A percentile compares a stretch with the other conserved stretches of the same genome.
phyloP scores from a whole-genome alignment of 2,329 filamentous ascomycete genomes.

The Fusarium sp. region DNA sequence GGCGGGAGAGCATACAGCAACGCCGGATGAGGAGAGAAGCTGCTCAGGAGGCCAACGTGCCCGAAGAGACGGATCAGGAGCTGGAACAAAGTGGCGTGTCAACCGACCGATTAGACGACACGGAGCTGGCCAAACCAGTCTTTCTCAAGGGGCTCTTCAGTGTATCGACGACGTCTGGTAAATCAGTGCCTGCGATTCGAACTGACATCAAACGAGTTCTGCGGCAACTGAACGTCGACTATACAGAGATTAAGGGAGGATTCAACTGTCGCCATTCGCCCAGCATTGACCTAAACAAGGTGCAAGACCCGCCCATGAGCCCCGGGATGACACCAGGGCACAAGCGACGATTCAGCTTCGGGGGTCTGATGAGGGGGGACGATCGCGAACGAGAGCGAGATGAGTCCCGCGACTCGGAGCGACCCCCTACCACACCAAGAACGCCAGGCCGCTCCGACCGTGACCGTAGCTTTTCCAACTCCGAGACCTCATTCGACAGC shows the following conservation, averaged over 20 bases:
- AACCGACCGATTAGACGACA: slow-evolving; percentile 69
- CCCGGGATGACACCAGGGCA: slow-evolving; percentile 67
- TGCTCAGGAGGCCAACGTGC: slow-evolving; percentile 77
- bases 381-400: slow-evolving; percentile 75
- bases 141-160: slow-evolving; percentile 97
- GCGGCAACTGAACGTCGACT: slow-evolving; percentile 88
- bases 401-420: slow-evolving; percentile 70
- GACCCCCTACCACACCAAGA: slow-evolving; percentile 53
- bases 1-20: slow-evolving; percentile 91
- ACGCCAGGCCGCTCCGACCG: slow-evolving; percentile 57
- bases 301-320: slow-evolving; percentile 70
- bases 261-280: slow-evolving; percentile 90
- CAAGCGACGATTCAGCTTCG: slow-evolving; percentile 84
- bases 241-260: slow-evolving; percentile 89
- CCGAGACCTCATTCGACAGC: slow-evolving; percentile 85
- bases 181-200: slow-evolving; percentile 85
- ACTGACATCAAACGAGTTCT: slow-evolving; percentile 91
- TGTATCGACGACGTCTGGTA: slow-evolving; percentile 94
- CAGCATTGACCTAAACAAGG: slow-evolving; percentile 85
- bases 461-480: slow-evolving; percentile 83
- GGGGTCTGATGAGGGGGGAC: slow-evolving; percentile 65
- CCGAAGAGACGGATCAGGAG: slow-evolving; percentile 90
- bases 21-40: slow-evolving; percentile 79
- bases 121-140: slow-evolving; percentile 89
- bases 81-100: slow-evolving; percentile 69